A percentile compares a stretch with the other conserved stretches of the same genome.
Evolutionary conservation across 176 grass and related monocot species (phyloP).

Genomic region (Bolboschoenus planiculmis): DNA sequence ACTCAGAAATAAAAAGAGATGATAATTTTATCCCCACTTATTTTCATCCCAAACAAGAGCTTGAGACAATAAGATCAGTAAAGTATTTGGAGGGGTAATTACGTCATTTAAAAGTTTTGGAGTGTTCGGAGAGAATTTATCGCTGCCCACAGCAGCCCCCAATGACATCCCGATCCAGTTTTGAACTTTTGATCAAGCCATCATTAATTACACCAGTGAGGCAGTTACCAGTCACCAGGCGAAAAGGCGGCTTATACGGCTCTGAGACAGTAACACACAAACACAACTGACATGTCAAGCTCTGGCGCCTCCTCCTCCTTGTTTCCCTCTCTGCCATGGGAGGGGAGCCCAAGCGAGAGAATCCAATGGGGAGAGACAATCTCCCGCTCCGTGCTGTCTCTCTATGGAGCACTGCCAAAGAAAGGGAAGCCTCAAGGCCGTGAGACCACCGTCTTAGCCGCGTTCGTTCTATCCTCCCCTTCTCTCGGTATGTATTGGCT

Average conservation of each 20-base stretch:
- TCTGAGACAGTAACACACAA: not conserved
- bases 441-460: slow-evolving; percentile 75
- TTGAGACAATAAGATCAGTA: no score
- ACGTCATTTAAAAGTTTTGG: no score
- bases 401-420: slow-evolving; percentile 63
- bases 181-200: no score
- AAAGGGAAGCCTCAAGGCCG: slow-evolving; percentile 85
- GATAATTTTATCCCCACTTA: no score
- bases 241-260: not conserved
- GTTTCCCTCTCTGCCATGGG: slow-evolving; percentile 1
- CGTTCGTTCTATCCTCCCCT: slow-evolving; percentile 58
- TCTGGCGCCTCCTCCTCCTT: not conserved
- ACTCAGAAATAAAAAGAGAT: no score
- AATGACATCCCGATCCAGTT: no score
- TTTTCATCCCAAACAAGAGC: no score
- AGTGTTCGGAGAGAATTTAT: no score
- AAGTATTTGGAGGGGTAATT: no score
- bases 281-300: not conserved
- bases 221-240: no score
- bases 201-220: no score
- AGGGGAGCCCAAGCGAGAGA: not conserved
- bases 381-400: slow-evolving; percentile 30
- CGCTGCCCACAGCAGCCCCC: no score
- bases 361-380: slow-evolving; percentile 31
- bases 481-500: slow-evolving; percentile 7